These are phyloP conservation scores for Ceratobasidium sp. DNA, from an alignment of 1,284 basidiomycete genomes.

Conservation along the genomic window DNA sequence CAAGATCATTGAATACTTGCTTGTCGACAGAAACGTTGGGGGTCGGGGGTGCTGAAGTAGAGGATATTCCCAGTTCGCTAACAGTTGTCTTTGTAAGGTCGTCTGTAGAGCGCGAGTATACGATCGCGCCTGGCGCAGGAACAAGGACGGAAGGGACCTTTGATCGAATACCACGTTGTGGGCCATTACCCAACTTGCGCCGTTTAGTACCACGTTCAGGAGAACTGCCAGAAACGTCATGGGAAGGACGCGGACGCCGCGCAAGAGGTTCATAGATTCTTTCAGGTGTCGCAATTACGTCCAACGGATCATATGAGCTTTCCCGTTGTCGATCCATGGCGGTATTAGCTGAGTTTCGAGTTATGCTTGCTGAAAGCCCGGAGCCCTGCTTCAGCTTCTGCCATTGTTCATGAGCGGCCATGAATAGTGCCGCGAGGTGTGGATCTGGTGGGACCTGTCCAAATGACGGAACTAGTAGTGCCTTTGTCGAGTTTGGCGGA, in stretches of 20 bases:
- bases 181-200: slow-evolving; percentile 3
- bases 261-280: slow-evolving; percentile 16
- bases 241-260: slow-evolving; percentile 12
- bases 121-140: not conserved
- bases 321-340: not conserved
- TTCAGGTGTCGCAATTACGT: slow-evolving; percentile 19
- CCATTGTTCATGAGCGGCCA: slow-evolving; percentile 26
- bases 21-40: not conserved
- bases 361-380: not conserved
- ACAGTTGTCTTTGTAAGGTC: not conserved
- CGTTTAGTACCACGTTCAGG: slow-evolving; percentile 25
- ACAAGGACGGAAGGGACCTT: slow-evolving; percentile 15
- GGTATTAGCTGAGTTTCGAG: not conserved
- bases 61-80: not conserved
- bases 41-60: not conserved
- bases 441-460: slow-evolving; percentile 12
- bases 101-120: slow-evolving; percentile 12
- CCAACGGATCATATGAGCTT: slow-evolving; percentile 5
- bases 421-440: not conserved
- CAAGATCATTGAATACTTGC: slow-evolving; percentile 10
- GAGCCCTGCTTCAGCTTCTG: slow-evolving; percentile 8
- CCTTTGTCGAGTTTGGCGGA: not conserved
- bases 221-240: slow-evolving; percentile 1
- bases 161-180: slow-evolving; percentile 16
- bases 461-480: not conserved